These are phyloP conservation scores for Bondarzewia mesenterica DNA, from an alignment of 1,284 basidiomycete species.

Conservation along the genomic window DNA sequence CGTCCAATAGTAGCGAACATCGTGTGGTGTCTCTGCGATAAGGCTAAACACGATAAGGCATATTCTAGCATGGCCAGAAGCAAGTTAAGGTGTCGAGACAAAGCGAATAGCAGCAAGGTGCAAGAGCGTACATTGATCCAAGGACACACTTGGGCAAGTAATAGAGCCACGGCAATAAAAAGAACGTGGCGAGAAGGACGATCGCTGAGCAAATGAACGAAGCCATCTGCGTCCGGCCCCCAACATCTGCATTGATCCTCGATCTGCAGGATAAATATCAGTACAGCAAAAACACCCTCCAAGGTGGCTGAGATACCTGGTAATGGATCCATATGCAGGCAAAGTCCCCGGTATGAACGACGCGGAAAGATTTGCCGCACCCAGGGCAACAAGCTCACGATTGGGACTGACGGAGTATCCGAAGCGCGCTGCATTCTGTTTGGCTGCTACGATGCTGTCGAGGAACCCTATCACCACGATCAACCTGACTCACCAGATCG, in stretches of 20 bases:
- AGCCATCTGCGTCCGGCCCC: conserved; percentile 83
- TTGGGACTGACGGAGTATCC: conserved; percentile 88
- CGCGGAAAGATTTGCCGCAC: conserved; percentile 71
- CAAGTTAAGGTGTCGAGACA: background rate
- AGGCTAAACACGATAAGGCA: conserved; percentile 79
- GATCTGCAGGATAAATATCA: conserved; percentile 39
- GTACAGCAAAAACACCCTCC: too few relatives aligned
- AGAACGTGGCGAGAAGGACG: conserved; percentile 80
- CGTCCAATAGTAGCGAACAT: conserved; percentile 77
- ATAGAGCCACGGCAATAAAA: conserved; percentile 73
- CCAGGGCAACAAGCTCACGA: conserved; percentile 84
- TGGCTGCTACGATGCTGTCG: conserved; percentile 80
- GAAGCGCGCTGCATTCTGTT: conserved; percentile 79
- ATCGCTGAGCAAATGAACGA: conserved; percentile 71
- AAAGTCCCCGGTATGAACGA: conserved; percentile 82
- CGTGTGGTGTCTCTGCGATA: conserved; percentile 82
- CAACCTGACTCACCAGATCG: conserved; percentile 33
- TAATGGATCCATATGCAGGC: conserved; percentile 86
- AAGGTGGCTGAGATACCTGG: conserved; percentile 39
- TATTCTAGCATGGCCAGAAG: conserved; percentile 40
- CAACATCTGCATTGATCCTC: conserved; percentile 80
- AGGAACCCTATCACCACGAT: conserved; percentile 72
- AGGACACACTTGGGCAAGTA: conserved; percentile 79
- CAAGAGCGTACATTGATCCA: conserved; percentile 56
- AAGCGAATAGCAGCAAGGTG: background rate